phyloP scores from a whole-genome alignment of 2,329 filamentous ascomycete genomes.

The Pseudogymnoascus sp. region DNA sequence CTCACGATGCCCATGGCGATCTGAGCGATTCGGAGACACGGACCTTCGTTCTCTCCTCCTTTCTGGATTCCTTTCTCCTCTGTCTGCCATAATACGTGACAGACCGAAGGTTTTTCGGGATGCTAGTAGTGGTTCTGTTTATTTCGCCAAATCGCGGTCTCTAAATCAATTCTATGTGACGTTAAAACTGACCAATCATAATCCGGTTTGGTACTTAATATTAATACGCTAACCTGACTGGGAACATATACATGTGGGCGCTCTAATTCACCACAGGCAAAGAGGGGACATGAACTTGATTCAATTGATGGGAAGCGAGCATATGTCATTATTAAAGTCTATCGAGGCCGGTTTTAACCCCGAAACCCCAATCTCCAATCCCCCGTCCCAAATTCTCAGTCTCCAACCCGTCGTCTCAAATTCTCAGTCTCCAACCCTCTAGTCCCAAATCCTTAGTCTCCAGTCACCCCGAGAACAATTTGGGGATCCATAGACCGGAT shows the following conservation, averaged over 20 bases:
- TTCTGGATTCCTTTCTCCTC: neutral
- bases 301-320: neutral
- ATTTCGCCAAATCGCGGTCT: neutral
- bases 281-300: neutral
- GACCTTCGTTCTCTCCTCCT: neutral
- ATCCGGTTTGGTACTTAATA: neutral
- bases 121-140: neutral
- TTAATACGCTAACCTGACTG: neutral
- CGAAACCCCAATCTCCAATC: neutral
- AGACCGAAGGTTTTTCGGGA: neutral
- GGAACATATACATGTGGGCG: neutral
- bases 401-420: neutral
- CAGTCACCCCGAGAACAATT: neutral
- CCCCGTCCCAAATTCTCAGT: neutral
- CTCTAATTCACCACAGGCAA: neutral
- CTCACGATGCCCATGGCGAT: neutral
- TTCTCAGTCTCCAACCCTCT: neutral
- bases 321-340: neutral
- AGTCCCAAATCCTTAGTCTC: neutral
- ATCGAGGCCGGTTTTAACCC: neutral
- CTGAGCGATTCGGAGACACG: neutral
- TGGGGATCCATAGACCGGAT: neutral
- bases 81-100: neutral
- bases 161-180: neutral
- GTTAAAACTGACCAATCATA: constrained; percentile 6